Base-by-base conservation (phyloP, 2,329 filamentous ascomycete species). In the Monosporascus sp. region DNA sequence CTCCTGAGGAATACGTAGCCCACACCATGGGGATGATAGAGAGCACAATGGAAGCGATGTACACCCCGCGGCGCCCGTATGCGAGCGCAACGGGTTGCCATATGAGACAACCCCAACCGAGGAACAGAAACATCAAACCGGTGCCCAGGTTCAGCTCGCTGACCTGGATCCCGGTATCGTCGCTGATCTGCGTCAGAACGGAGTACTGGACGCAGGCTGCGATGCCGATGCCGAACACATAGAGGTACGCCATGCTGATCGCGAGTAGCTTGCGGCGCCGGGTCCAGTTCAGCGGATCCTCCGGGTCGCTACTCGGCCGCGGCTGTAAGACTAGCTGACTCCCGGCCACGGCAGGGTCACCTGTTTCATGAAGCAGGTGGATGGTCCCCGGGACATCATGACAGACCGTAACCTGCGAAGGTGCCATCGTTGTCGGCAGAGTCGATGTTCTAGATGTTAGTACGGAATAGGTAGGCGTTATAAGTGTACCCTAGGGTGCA, bases 211-310 rank as follows among this genome's bases (percentile, higher is more conserved):
- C 62, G 4, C 63, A 65, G 35, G 61, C 56, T 0, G 73, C 69
- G 53, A 76, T 74, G 48, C 73, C 73, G 18, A 67, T 67, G 57
- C 72, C 70, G 57, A 68, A 68, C 6, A 68, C 70, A 36, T 70
- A 75, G 52, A 65, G 52, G 17, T 67, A 59, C 7, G 62, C 60
- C 53, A 63, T 67, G 35, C 61, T 37, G 35, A 70, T 48, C 11
- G 65, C 63, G 41, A 65, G 49, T 14, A 58, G 52, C 55, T 67
- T 67, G 54, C 65, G 64, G 18, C 63, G 54, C n/a, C 61, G 57
- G 20, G 56, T 57, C 78, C 78, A 78, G 54, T 78, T 81, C 36
- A 82, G 66, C 3, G 79, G 79, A 55, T 82, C 79, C 43, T 79
- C 75, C 4, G 77, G 74, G 55, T 81, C 75, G 20, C 22, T 15